Percentiles rank a stretch among this genome's conserved stretches.
Conservation (phyloP, 768 basidiomycete genomes). For the Mycena capillaripes region DNA sequence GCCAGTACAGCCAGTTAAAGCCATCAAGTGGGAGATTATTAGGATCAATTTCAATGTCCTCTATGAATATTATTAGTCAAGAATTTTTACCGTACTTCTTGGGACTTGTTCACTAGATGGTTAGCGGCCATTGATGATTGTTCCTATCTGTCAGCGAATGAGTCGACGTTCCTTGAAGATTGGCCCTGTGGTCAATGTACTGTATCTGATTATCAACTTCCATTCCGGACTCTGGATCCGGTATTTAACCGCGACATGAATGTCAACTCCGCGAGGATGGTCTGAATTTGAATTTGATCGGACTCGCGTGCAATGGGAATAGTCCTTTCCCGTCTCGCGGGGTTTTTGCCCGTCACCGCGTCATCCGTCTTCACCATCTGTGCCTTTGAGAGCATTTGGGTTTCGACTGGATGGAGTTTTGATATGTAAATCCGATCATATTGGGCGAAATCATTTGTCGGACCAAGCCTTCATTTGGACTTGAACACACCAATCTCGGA, state of each 20-base stretch:
- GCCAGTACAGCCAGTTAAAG: conserved; percentile 10
- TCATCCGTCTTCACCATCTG: conserved; percentile 12
- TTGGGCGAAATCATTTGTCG: conserved; percentile 16
- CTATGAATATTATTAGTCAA: conserved; percentile 10
- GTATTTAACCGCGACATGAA: conserved; percentile 15
- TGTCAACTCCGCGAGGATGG: conserved; percentile 17
- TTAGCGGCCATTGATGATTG: too few species aligned
- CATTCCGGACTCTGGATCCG: conserved; percentile 17
- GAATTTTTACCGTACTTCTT: conserved; percentile 7
- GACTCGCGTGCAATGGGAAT: conserved; percentile 15
- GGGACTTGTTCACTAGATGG: too few species aligned
- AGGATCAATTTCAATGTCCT: conserved; percentile 17
- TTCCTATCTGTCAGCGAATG: conserved; percentile 21
- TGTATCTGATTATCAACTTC: conserved; percentile 13
- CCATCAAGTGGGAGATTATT: conserved; percentile 13
- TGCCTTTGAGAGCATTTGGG: conserved; percentile 17
- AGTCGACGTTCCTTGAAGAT: conserved; percentile 13
- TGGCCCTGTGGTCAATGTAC: conserved; percentile 11
- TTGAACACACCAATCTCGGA: conserved; percentile 13
- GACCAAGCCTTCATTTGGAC: conserved; percentile 18
- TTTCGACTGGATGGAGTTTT: conserved; percentile 13
- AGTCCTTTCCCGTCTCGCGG: conserved; percentile 20
- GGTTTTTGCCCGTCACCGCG: conserved; percentile 13
- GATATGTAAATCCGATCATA: conserved; percentile 11
- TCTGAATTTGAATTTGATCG: conserved; percentile 13